These are phyloP conservation scores for Brassica juncea DNA, from an alignment of 345 rosid genomes.

Conservation along the genomic window DNA sequence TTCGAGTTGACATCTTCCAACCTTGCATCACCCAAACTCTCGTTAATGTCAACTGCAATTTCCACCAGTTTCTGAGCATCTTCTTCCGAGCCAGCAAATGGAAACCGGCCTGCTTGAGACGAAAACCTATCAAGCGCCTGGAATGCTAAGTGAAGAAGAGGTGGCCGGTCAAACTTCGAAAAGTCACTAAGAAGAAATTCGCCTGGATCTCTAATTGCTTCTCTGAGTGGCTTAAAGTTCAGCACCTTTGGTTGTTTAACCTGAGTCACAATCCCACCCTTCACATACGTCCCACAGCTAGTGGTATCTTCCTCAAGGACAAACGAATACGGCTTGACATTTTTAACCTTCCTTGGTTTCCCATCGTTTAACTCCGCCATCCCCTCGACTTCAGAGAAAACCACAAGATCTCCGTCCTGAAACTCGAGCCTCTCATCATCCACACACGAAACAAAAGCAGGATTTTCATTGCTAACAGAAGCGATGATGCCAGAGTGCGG, in stretches of 20 bases:
- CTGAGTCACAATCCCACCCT: constrained; percentile 90
- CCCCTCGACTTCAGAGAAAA: constrained; percentile 70
- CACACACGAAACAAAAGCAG: constrained; percentile 57
- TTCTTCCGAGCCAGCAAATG: constrained; percentile 80
- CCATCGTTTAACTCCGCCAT: constrained; percentile 83
- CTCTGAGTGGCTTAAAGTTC: constrained; percentile 58
- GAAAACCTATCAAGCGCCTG: constrained; percentile 67
- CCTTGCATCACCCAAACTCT: constrained; percentile 59
- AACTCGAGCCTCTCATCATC: constrained; percentile 77
- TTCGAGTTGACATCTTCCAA: constrained; percentile 65
- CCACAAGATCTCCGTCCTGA: constrained; percentile 67
- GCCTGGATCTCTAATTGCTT: constrained; percentile 67
- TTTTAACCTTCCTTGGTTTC: constrained; percentile 75
- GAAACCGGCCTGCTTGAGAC: constrained; percentile 53
- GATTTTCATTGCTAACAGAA: constrained; percentile 66
- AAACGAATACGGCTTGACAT: constrained; percentile 72
- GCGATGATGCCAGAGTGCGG: constrained; percentile 73
- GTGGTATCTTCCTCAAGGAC: constrained; percentile 74
- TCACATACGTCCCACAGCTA: constrained; percentile 56
- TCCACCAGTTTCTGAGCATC: constrained; percentile 76
- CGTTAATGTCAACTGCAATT: constrained; percentile 52
- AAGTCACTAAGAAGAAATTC: constrained; percentile 72
- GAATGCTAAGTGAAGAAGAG: constrained; percentile 65
- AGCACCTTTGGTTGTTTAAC: constrained; percentile 59
- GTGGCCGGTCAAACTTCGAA: constrained; percentile 76